Evolutionary conservation across 768 basidiomycete species (phyloP), one percentile per base, ranked within the genome.

Genomic region (Daedaleopsis nitida): DNA sequence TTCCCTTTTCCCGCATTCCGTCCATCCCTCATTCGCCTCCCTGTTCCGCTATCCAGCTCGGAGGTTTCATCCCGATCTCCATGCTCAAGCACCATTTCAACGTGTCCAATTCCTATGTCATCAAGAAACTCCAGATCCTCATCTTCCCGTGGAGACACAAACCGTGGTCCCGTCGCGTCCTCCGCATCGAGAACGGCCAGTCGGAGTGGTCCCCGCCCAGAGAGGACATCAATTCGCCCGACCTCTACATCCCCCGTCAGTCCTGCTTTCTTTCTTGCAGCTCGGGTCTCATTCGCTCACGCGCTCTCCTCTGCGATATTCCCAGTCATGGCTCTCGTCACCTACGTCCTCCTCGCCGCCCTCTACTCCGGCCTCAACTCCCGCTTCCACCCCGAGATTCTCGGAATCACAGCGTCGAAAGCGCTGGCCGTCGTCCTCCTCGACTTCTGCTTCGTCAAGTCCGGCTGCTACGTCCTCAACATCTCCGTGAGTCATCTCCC

Each of bases 111-210:
- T 89, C 87, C 0, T 99, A 99, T 72, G 97, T 98, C 57, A 87
- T 98, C 45, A 83, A 83, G 67, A 99, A 98, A 72, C 77, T 99
- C 8, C 83, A 84, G 14, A 78, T 98, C 11, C 79, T 99, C 14
- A 77, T 98, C n/a, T 98, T 97, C 66, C 97, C 97, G 0, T 98
- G 97, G 97, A 74, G 87, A 45, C 96, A 98, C 72, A 85, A 83
- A 59, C 91, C 94, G 0, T 96, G 94, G 91, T 82, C 87, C 1
- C 81, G 96, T 9, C 84, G 86, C 61, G 71, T 87, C 12, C 78
- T 76, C 54, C 81, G 91, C 52, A 80, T 85, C 21, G 89, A 92
- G 69, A 78, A 86, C 63, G 71, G 84, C 60, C 69, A 86, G 67
- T 83, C 84, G 4, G 92, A 96, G 68, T 98, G 88, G 85, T 86